Base-by-base conservation (phyloP, 768 basidiomycete species). In the Terana coerulea region DNA sequence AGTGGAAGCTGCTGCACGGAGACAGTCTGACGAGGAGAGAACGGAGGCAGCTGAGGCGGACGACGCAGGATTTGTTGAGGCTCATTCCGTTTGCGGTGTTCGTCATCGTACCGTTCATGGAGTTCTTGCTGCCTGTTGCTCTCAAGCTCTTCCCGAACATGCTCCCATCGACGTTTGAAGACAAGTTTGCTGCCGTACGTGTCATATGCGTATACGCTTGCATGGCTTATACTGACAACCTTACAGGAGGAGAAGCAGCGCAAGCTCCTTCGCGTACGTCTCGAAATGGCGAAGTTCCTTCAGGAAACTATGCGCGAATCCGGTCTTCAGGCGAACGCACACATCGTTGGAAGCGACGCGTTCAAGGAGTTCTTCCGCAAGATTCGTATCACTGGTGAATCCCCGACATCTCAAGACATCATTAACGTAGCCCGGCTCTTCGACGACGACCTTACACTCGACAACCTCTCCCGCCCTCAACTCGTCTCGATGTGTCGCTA, bases 311-410 rank as follows among this genome's bases (percentile, higher is more conserved):
- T 99, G 39, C 83, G 91, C 33, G 97, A 98, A 72, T 92, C 89
- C 1, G 93, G 92, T 33, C 75, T 98, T 53, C 94, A 91, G 67
- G 91, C 91, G 8, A 91, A 91, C 54, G 84, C 87, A 17, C 93
- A 95, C 64, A 97, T 99, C 52, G 83, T 98, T 52, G 89, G 92
- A 56, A 88, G 81, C 35, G 95, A 97, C 49, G 91, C 93, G 34
- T 99, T 99, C 81, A 98, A 98, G 66, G 93, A 95, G 69, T 99
- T 99, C 74, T 99, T 99, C 86, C 83, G 92, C 65, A 98, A 98
- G 74, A 93, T 91, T 47, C 89, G 97, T 46, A 90, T 91, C 3
- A 98, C 95, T 0, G 97, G 97, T 42, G 97, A 98, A 75, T 80
- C 84, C 1, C 95, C 97, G 12, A 93, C 93, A 0, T 78, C 86